Percentiles rank a stretch among this genome's conserved stretches.
Conservation (phyloP, 1,139 yeast species). For the Petasospora rhodanensis region DNA sequence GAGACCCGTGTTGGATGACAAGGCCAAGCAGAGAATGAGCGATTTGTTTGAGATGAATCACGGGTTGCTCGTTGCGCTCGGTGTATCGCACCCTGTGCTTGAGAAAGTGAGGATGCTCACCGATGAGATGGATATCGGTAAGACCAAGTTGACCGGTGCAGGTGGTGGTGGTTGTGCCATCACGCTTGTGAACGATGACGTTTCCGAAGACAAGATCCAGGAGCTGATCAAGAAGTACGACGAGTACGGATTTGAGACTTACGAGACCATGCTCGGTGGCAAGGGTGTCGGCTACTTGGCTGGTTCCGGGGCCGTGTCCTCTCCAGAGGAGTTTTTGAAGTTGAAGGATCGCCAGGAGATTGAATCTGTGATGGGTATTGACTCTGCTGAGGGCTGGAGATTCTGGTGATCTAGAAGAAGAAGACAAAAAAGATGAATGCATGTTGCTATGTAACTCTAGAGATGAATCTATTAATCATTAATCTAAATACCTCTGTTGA, state of each 20-base stretch:
- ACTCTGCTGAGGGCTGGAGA: conserved; percentile 44
- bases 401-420: conserved; percentile 46
- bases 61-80: conserved; percentile 78
- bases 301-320: conserved; percentile 26
- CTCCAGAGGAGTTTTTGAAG: conserved; percentile 35
- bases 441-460: background rate
- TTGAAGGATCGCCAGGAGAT: conserved; percentile 42
- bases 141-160: conserved; percentile 94
- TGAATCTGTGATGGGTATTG: conserved; percentile 43
- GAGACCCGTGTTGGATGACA: conserved; percentile 44
- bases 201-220: conserved; percentile 34
- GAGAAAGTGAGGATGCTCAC: conserved; percentile 66
- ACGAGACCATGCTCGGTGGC: conserved; percentile 82
- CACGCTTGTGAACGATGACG: conserved; percentile 61
- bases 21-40: conserved; percentile 44
- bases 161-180: conserved; percentile 99
- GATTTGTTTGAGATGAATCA: conserved; percentile 82
- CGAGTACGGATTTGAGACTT: conserved; percentile 67
- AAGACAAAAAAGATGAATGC: background rate
- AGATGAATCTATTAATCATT: background rate
- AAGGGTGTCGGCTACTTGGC: conserved; percentile 66
- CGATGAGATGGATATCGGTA: conserved; percentile 63
- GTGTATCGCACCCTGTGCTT: conserved; percentile 88
- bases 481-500: conserved; percentile 84
- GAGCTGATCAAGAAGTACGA: conserved; percentile 31